Percentiles rank a stretch among this genome's conserved stretches.
Evolutionary conservation across 2,329 filamentous ascomycete species (phyloP).

Genomic region (Davidsoniella virescens): DNA sequence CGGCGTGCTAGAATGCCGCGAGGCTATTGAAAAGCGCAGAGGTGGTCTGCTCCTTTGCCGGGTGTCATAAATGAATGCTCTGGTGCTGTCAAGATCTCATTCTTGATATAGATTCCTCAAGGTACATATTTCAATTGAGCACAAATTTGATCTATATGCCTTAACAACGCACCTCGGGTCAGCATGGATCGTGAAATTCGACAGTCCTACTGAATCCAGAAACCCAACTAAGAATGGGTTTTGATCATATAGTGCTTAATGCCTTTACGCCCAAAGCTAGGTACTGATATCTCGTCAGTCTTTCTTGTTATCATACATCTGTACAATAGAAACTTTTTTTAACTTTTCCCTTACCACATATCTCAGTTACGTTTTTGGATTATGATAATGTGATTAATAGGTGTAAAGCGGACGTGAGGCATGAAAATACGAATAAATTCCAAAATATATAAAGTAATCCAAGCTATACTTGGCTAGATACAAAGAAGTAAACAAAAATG

Average conservation of each 20-base stretch:
- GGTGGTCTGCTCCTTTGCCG: slow-evolving; percentile 70
- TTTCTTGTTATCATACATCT: slow-evolving; percentile 7
- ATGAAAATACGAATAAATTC: slow-evolving; percentile 3
- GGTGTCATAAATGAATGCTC: slow-evolving; percentile 27
- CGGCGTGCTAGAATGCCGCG: slow-evolving; percentile 65
- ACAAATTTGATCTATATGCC: not conserved
- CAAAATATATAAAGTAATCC: not conserved
- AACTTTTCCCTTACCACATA: too few relatives aligned
- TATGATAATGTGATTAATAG: too few relatives aligned
- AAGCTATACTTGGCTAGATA: not conserved
- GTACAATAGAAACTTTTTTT: slow-evolving; percentile 11
- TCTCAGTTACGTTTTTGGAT: too few relatives aligned
- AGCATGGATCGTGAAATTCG: too few relatives aligned
- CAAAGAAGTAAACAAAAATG: not conserved
- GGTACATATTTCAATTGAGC: not conserved
- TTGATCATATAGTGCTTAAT: not conserved
- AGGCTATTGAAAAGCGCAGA: slow-evolving; percentile 63
- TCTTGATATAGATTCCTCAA: not conserved
- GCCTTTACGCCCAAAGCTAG: too few relatives aligned
- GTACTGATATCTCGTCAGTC: too few relatives aligned
- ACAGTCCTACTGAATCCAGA: not conserved
- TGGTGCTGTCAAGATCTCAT: too few relatives aligned
- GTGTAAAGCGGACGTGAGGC: not conserved
- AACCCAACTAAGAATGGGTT: too few relatives aligned
- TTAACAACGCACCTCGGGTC: not conserved